Evolutionary conservation across 1,139 yeast genomes (phyloP).

Genomic region (Suhomyces chickasaworum): DNA sequence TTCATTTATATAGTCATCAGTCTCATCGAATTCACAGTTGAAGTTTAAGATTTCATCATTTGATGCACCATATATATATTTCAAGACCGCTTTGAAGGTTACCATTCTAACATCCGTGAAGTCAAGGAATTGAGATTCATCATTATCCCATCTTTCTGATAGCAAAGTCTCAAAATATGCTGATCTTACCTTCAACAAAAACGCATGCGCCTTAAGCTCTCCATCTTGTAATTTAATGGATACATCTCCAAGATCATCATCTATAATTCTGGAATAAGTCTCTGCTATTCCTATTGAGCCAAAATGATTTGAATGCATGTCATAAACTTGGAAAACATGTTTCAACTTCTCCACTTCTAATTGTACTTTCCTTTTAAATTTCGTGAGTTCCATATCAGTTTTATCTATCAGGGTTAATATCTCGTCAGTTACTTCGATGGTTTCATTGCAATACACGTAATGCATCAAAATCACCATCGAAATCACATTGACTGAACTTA

Average conservation of each 20-base stretch:
- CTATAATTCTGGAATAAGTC: conserved; percentile 8
- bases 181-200: conserved; percentile 55
- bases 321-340: conserved; percentile 22
- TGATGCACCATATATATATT: conserved; percentile 60
- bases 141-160: conserved; percentile 55
- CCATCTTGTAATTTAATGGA: conserved; percentile 43
- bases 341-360: conserved; percentile 23
- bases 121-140: conserved; percentile 29
- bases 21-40: conserved; percentile 25
- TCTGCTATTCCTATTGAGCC: conserved; percentile 4
- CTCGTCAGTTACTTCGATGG: conserved; percentile 12
- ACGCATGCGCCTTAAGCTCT: conserved; percentile 46
- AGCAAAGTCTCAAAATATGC: conserved; percentile 65
- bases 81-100: conserved; percentile 55
- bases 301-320: conserved; percentile 6
- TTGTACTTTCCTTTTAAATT: conserved; percentile 8
- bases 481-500: conserved; percentile 24
- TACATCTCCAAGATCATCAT: conserved; percentile 23
- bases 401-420: conserved; percentile 5
- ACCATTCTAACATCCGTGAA: conserved; percentile 45
- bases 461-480: conserved; percentile 37
- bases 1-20: conserved; percentile 53
- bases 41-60: conserved; percentile 49
- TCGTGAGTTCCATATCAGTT: conserved; percentile 2
- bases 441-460: conserved; percentile 34